These are phyloP conservation scores for Dactylonectria macrodidyma DNA, from an alignment of 2,329 filamentous ascomycete species.

Conservation along the genomic window DNA sequence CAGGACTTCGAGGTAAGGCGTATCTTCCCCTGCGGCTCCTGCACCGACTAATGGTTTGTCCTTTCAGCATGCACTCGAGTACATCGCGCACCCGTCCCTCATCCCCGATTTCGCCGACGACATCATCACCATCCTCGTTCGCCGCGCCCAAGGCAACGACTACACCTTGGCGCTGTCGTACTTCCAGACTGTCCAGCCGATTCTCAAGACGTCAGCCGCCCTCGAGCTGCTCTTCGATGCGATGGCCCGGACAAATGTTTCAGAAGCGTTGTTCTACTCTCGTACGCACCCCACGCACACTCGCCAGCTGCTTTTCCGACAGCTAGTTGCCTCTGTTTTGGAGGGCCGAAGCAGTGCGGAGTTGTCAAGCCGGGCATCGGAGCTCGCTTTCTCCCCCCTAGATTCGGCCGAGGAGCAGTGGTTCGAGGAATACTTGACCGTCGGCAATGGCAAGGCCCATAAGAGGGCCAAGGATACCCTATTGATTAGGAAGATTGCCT, in stretches of 20 bases:
- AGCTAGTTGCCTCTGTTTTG: constrained; percentile 73
- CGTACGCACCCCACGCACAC: constrained; percentile 74
- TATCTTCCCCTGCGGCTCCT: background rate
- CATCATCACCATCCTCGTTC: constrained; percentile 79
- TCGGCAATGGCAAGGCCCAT: constrained; percentile 75
- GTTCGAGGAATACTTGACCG: constrained; percentile 78
- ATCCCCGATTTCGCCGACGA: constrained; percentile 88
- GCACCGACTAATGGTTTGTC: constrained; percentile 9
- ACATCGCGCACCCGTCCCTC: constrained; percentile 84
- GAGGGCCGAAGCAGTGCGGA: constrained; percentile 56
- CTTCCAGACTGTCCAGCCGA: constrained; percentile 82
- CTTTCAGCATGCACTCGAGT: constrained; percentile 75
- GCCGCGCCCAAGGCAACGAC: constrained; percentile 71
- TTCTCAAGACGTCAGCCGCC: constrained; percentile 74
- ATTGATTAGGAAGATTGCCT: constrained; percentile 80
- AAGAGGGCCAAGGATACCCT: constrained; percentile 80
- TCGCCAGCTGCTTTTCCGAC: constrained; percentile 76
- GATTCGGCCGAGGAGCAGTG: constrained; percentile 78
- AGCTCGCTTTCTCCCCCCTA: constrained; percentile 83
- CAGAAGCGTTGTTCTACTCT: constrained; percentile 82
- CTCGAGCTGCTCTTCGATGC: constrained; percentile 79
- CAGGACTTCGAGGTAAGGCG: constrained; percentile 73
- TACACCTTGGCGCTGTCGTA: constrained; percentile 81
- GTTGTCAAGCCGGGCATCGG: constrained; percentile 71
- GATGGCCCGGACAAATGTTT: constrained; percentile 76